phyloP scores from a whole-genome alignment of 768 basidiomycete genomes.

The Mycena alexandri region DNA sequence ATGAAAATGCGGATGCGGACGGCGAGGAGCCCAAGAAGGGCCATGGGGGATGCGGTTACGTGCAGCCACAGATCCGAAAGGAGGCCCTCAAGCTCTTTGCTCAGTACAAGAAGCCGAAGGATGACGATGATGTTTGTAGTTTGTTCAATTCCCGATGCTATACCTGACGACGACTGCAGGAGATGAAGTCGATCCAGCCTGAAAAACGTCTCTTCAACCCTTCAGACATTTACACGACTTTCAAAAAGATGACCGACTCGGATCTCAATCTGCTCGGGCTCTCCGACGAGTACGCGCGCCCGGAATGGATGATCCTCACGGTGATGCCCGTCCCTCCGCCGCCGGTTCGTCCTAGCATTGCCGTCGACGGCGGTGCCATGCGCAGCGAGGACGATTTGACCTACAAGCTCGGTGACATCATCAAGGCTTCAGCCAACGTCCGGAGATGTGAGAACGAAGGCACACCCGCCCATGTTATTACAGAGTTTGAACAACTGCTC shows the following conservation, averaged over 20 bases:
- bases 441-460: conserved; percentile 95
- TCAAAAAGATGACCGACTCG: conserved; percentile 36
- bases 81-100: conserved; percentile 96
- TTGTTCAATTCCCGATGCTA: conserved; percentile 9
- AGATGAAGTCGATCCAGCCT: conserved; percentile 77
- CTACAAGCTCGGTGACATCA: conserved; percentile 96
- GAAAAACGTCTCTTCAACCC: conserved; percentile 33
- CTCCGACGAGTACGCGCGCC: conserved; percentile 95
- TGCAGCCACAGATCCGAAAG: conserved; percentile 90
- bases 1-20: conserved; percentile 80
- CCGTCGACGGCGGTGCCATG: conserved; percentile 97
- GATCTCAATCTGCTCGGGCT: conserved; percentile 63
- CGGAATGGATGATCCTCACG: conserved; percentile 99
- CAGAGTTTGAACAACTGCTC: conserved; percentile 95
- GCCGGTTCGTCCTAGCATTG: conserved; percentile 97
- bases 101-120: conserved; percentile 94
- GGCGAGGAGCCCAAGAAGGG: conserved; percentile 85
- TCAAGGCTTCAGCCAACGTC: conserved; percentile 94
- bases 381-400: conserved; percentile 98
- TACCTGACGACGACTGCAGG: conserved; percentile 57
- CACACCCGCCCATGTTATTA: conserved; percentile 94
- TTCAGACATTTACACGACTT: conserved; percentile 34
- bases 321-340: conserved; percentile 98
- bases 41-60: conserved; percentile 97
- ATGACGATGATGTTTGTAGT: conserved; percentile 90